Percentiles rank a stretch among this genome's conserved stretches.
Evolutionary conservation across 2,329 filamentous ascomycete species (phyloP).

Genomic region (Ophiocordyceps sinensis): DNA sequence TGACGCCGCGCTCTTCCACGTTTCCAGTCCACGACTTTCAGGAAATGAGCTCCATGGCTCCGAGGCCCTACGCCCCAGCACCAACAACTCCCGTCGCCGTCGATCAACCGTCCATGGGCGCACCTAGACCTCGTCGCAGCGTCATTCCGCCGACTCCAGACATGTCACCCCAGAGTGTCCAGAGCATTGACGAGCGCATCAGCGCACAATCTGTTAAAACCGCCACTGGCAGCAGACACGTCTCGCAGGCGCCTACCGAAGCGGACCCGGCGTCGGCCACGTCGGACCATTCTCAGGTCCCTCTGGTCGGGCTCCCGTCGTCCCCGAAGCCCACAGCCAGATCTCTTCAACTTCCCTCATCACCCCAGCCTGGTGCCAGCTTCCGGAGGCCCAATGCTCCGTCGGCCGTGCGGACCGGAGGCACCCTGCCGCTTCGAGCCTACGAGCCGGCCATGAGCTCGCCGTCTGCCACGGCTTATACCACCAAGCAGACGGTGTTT

Average conservation of each 20-base stretch:
- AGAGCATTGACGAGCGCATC: constrained; percentile 43
- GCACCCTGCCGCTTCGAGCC: constrained; percentile 43
- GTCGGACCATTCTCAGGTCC: constrained; percentile 34
- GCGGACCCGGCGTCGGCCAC: constrained; percentile 35
- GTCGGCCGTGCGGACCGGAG: constrained; percentile 40
- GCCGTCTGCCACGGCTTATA: constrained; percentile 29
- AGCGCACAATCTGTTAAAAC: constrained; percentile 23
- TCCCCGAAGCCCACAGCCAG: constrained; percentile 22
- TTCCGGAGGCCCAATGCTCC: constrained; percentile 36
- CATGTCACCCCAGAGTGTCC: constrained; percentile 24
- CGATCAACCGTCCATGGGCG: constrained; percentile 24
- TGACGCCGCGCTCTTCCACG: constrained; percentile 46
- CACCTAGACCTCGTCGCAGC: constrained; percentile 10
- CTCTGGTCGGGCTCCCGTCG: constrained; percentile 35
- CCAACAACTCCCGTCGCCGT: constrained; percentile 41
- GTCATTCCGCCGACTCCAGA: constrained; percentile 14
- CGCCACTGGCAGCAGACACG: constrained; percentile 19
- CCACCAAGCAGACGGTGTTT: constrained; percentile 50
- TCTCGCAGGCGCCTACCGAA: constrained; percentile 24
- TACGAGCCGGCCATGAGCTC: constrained; percentile 43
- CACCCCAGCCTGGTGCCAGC: constrained; percentile 34
- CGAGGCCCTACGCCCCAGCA: constrained; percentile 41
- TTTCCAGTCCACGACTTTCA: constrained; percentile 40
- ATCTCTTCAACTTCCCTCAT: constrained; percentile 27
- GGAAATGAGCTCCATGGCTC: constrained; percentile 43